A percentile compares a stretch with the other conserved stretches of the same genome.
phyloP scores from a whole-genome alignment of 176 grass and related monocot species.

The Zea luxurians region DNA sequence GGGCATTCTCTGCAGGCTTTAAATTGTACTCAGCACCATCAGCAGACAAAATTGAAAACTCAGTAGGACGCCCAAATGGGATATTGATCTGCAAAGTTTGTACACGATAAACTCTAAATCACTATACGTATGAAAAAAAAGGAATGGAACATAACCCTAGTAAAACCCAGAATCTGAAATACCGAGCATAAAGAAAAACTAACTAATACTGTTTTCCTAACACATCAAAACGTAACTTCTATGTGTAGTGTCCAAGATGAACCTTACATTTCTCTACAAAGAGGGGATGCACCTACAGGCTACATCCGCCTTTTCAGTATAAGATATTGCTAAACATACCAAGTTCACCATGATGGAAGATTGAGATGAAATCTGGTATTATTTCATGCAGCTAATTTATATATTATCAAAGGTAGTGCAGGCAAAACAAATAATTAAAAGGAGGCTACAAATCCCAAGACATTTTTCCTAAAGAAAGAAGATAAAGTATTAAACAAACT shows the following conservation, averaged over 20 bases:
- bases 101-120: constrained; percentile 32
- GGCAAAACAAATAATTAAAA: neutral
- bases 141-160: neutral
- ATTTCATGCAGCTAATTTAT: constrained; percentile 12
- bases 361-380: neutral
- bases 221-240: constrained; percentile 11
- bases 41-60: constrained; percentile 67
- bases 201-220: neutral
- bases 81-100: constrained; percentile 67
- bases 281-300: neutral
- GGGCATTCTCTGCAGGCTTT: constrained; percentile 60
- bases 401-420: constrained; percentile 9
- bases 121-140: constrained; percentile 1
- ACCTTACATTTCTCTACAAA: neutral
- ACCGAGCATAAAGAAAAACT: neutral
- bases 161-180: constrained; percentile 11
- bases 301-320: constrained; percentile 1
- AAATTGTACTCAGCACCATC: constrained; percentile 62
- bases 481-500: neutral
- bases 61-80: constrained; percentile 59
- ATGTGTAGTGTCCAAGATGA: neutral
- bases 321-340: constrained; percentile 14
- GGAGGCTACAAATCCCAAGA: neutral
- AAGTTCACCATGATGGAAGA: neutral
- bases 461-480: neutral